Evolutionary conservation across 2,329 filamentous ascomycete genomes (phyloP).

Genomic region (Aspergillus jensenii): DNA sequence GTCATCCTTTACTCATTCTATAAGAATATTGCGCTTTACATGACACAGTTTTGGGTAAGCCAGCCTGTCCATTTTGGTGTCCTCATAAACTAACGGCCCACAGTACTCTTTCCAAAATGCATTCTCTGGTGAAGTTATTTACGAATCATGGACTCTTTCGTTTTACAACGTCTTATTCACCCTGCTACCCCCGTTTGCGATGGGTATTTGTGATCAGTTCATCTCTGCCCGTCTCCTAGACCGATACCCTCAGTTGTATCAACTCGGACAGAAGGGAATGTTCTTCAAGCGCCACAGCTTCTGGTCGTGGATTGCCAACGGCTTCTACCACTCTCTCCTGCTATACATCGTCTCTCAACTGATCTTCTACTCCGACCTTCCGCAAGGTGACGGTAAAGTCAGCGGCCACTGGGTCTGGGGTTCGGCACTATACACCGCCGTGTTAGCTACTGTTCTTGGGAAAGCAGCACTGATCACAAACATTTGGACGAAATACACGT

Average conservation of each 20-base stretch:
- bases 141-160: conserved; percentile 98
- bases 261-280: conserved; percentile 84
- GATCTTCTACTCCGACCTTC: conserved; percentile 79
- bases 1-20: conserved; percentile 98
- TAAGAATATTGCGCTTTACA: conserved; percentile 97
- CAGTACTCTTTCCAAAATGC: conserved; percentile 97
- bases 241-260: conserved; percentile 93
- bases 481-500: conserved; percentile 98
- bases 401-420: conserved; percentile 99
- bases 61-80: background rate
- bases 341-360: conserved; percentile 83
- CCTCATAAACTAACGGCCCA: conserved; percentile 27
- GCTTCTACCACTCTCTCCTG: conserved; percentile 91
- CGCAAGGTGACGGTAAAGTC: conserved; percentile 73
- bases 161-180: conserved; percentile 99
- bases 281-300: conserved; percentile 96
- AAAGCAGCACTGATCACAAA: conserved; percentile 95
- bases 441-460: conserved; percentile 87
- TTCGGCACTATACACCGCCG: conserved; percentile 87
- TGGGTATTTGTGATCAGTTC: conserved; percentile 97
- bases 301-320: conserved; percentile 87
- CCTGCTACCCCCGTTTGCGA: conserved; percentile 84
- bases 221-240: conserved; percentile 91
- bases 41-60: conserved; percentile 98
- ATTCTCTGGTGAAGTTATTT: conserved; percentile 96